Evolutionary conservation across 2,329 filamentous ascomycete genomes (phyloP).

Genomic region (Phoma sp.): DNA sequence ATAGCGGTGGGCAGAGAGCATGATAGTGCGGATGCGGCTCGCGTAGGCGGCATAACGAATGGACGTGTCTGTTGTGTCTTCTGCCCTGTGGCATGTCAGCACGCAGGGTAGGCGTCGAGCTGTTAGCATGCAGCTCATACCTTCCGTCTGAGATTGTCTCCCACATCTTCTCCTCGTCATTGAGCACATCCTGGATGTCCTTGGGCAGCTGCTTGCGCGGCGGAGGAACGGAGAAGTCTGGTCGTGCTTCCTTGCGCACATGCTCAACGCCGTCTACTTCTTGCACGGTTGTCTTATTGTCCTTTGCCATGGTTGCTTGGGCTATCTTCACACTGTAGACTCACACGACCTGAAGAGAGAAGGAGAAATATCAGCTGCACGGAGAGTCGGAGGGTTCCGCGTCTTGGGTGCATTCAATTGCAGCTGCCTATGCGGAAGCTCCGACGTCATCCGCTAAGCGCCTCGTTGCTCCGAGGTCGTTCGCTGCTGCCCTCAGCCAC

Average conservation of each 20-base stretch:
- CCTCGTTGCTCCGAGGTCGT: conserved; percentile 5
- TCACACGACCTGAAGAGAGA: too few relatives aligned
- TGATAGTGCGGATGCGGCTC: conserved; percentile 81
- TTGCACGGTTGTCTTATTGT: conserved; percentile 35
- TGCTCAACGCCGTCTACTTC: conserved; percentile 50
- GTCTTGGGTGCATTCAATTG: neutral
- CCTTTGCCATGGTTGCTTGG: conserved; percentile 46
- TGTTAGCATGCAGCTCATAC: conserved; percentile 61
- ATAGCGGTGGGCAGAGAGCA: conserved; percentile 90
- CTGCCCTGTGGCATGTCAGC: conserved; percentile 58
- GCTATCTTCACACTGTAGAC: neutral
- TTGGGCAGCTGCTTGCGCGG: conserved; percentile 61
- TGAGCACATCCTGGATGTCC: conserved; percentile 63
- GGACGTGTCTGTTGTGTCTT: conserved; percentile 83
- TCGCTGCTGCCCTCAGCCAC: conserved; percentile 1
- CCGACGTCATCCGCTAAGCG: conserved; percentile 18
- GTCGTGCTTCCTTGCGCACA: conserved; percentile 53
- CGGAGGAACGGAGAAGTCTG: conserved; percentile 58
- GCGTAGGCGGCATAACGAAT: conserved; percentile 94
- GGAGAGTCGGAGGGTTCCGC: neutral
- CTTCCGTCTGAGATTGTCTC: conserved; percentile 80
- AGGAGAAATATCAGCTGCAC: neutral
- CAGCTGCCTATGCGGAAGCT: conserved; percentile 7
- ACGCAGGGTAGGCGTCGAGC: neutral
- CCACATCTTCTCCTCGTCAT: conserved; percentile 71